Base-by-base conservation (phyloP, 2,329 filamentous ascomycete genomes). In the Tolypocladium paradoxum region DNA sequence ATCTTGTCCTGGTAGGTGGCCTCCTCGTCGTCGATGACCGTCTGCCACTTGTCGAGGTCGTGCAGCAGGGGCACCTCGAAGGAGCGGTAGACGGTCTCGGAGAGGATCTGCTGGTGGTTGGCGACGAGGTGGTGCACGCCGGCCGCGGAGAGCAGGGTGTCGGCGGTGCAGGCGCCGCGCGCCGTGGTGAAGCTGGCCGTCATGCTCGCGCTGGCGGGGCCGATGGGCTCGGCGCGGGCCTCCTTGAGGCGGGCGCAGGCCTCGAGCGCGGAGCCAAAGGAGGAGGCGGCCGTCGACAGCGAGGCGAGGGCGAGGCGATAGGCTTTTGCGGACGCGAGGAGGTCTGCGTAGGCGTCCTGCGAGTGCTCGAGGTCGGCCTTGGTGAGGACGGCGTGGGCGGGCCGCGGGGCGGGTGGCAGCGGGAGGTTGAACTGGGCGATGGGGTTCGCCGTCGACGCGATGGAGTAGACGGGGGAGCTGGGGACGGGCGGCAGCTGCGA, bases 21-120 rank as follows among this genome's bases (percentile, higher is more conserved):
- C 62, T 84, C 79, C 62, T 85, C 83, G 60, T 85, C 83, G 55
- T 83, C 81, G 54, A 85, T 79, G 59, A 79, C 76, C 51, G 73
- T 73, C 52, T 76, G 76, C 82, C 83, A 87, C 57, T 76, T 77
- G 65, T 87, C 83, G 33, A 86, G 72, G 68, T 86, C 83, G 68
- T 85, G 82, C n/a, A 86, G 73, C 24, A 87, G 70, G 4, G 83
- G 83, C 37, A 86, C 82, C 67, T 87, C 83, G 64, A 87, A 86
- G 54, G 75, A 76, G 52, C 83, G 75, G 67, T 87, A 86, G 9
- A 87, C 81, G 0, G 82, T 85, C 68, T 87, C 83, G 57, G 76
- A 81, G 4, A 87, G 75, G 60, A 87, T 86, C 63, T 85, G 82
- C 65, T 85, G 81, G 70, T 87, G 83, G 68, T 86, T 87, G 47